phyloP scores from a whole-genome alignment of 805 yeast species.

The Yarrowia sp. region DNA sequence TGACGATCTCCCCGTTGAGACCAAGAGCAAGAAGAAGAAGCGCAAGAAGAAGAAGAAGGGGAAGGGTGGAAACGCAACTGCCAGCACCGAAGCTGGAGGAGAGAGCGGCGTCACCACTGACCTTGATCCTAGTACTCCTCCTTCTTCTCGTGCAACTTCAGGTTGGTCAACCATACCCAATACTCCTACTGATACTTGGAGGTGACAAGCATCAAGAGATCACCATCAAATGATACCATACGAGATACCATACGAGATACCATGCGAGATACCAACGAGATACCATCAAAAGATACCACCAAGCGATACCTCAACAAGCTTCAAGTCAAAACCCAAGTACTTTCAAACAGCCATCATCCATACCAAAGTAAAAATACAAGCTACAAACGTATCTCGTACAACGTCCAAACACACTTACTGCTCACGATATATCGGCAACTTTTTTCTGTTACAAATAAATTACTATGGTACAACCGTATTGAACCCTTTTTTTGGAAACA shows the following conservation, averaged over 20 bases:
- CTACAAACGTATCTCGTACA: too few species aligned
- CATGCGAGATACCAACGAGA: background rate
- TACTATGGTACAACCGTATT: conserved; percentile 23
- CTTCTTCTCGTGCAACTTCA: background rate
- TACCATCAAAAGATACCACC: too few species aligned
- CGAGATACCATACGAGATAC: background rate
- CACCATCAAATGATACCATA: too few species aligned
- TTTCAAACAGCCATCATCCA: too few species aligned
- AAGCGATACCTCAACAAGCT: too few species aligned
- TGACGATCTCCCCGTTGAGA: background rate
- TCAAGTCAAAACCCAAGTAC: too few species aligned
- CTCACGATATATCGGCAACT: conserved; percentile 1
- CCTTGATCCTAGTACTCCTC: background rate
- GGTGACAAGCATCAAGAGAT: too few species aligned
- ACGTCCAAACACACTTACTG: too few species aligned
- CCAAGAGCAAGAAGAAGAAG: background rate
- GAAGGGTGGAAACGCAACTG: too few species aligned
- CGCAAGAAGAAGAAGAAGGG: background rate
- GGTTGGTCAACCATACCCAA: background rate
- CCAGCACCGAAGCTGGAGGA: too few species aligned
- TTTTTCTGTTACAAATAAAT: conserved; percentile 20
- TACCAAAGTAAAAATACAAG: too few species aligned
- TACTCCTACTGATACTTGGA: background rate
- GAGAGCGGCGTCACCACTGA: background rate
- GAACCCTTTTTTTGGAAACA: conserved; percentile 15